Evolutionary conservation across 2,329 filamentous ascomycete species (phyloP).

Genomic region (Chaetomium sp.): DNA sequence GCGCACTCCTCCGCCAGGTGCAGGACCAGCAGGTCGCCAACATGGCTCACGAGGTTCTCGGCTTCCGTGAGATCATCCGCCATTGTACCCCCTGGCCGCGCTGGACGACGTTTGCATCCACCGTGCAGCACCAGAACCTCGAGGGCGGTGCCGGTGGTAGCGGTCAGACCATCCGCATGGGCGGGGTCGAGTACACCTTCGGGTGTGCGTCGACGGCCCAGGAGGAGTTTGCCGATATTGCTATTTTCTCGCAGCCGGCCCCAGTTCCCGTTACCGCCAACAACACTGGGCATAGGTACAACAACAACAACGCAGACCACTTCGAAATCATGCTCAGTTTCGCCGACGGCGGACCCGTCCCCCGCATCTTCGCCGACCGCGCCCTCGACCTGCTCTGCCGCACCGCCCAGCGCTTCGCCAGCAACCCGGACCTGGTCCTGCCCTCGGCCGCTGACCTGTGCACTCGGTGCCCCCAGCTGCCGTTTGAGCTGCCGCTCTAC

Average conservation of each 20-base stretch:
- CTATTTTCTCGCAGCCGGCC: slow-evolving; percentile 15
- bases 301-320: slow-evolving; percentile 1
- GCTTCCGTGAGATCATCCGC: slow-evolving; percentile 23
- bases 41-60: slow-evolving; percentile 23
- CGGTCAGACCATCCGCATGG: slow-evolving; percentile 9
- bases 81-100: slow-evolving; percentile 22
- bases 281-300: too few relatives aligned
- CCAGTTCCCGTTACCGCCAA: not conserved
- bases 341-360: slow-evolving; percentile 15
- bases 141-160: slow-evolving; percentile 2
- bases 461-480: slow-evolving; percentile 2
- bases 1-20: slow-evolving; percentile 33
- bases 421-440: slow-evolving; percentile 8
- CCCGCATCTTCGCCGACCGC: slow-evolving; percentile 17
- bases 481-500: slow-evolving; percentile 2
- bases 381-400: slow-evolving; percentile 19
- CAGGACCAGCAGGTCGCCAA: slow-evolving; percentile 35
- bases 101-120: slow-evolving; percentile 21
- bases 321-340: slow-evolving; percentile 22
- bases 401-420: slow-evolving; percentile 16
- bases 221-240: slow-evolving; percentile 21
- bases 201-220: slow-evolving; percentile 17
- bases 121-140: slow-evolving; percentile 23
- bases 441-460: slow-evolving; percentile 5
- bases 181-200: slow-evolving; percentile 17